A percentile compares a stretch with the other conserved stretches of the same genome.
Evolutionary conservation across 352 stramenopile species (phyloP).

Genomic region (Phytophthora syringae): DNA sequence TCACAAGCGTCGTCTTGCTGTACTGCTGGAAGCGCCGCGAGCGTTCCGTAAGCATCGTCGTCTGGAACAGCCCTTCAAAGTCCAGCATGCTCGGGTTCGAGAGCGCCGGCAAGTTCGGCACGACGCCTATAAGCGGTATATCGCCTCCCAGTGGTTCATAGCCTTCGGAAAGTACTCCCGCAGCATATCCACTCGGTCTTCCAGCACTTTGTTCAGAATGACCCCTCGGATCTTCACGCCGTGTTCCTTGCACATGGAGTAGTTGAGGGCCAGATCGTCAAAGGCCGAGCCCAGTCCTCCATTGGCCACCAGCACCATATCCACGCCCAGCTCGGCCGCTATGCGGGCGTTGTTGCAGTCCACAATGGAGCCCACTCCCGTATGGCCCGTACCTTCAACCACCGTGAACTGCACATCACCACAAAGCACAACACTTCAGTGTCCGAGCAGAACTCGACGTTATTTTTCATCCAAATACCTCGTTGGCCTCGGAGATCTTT

Average conservation of each 20-base stretch:
- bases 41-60: constrained; percentile 57
- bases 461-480: constrained; percentile 35
- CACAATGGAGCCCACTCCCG: constrained; percentile 96
- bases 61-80: constrained; percentile 90
- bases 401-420: constrained; percentile 67
- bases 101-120: constrained; percentile 82
- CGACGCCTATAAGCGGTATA: constrained; percentile 83
- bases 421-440: constrained; percentile 10
- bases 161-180: constrained; percentile 89
- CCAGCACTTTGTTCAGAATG: constrained; percentile 96
- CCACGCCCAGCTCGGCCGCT: constrained; percentile 89
- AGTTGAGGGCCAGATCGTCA: constrained; percentile 95
- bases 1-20: constrained; percentile 82
- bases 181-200: constrained; percentile 86
- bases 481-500: constrained; percentile 62
- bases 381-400: constrained; percentile 91
- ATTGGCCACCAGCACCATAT: constrained; percentile 97
- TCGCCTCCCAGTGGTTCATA: constrained; percentile 66
- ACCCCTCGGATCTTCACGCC: constrained; percentile 94
- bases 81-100: constrained; percentile 88
- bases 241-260: constrained; percentile 92
- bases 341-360: constrained; percentile 97
- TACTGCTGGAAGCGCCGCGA: constrained; percentile 81
- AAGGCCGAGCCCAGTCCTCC: constrained; percentile 94
- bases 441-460: neutral